phyloP scores from a whole-genome alignment of 202 grass and related monocot genomes.

The Panicum hallii region DNA sequence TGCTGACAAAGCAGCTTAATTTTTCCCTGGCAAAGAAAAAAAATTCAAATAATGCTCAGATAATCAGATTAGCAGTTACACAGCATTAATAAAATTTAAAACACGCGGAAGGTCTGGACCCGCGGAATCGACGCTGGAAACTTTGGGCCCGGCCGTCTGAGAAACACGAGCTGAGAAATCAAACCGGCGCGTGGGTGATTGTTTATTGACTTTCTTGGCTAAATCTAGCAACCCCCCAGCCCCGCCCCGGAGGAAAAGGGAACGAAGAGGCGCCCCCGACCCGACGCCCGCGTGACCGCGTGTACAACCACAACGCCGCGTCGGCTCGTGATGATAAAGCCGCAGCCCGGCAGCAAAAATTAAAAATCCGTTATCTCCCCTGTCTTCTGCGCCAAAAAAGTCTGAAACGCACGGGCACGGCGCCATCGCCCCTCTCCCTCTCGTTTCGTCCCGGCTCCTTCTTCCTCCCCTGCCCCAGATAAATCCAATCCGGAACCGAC shows the following conservation, averaged over 20 bases:
- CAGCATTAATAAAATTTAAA: neutral
- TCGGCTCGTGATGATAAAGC: neutral
- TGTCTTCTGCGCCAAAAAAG: neutral
- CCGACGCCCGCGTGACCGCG: neutral
- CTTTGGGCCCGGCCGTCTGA: neutral
- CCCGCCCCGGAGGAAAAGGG: neutral
- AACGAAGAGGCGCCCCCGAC: neutral
- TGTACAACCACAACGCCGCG: neutral
- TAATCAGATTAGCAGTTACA: too few relatives aligned
- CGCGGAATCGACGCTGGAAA: neutral
- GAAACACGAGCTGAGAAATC: neutral
- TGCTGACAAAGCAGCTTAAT: neutral
- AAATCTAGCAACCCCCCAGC: neutral
- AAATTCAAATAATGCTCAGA: neutral
- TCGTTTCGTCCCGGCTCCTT: neutral
- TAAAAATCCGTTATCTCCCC: too few relatives aligned
- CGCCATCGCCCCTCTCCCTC: constrained; percentile 1
- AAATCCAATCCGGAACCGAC: constrained; percentile 38
- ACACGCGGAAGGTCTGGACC: neutral
- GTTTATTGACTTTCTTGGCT: neutral
- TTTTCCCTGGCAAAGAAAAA: neutral
- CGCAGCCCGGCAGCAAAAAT: neutral
- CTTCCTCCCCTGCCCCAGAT: neutral
- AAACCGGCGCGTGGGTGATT: neutral
- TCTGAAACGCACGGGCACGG: constrained; percentile 19